Evolutionary conservation across 2,329 filamentous ascomycete species (phyloP).

Genomic region (Daldinia eschscholtzii): DNA sequence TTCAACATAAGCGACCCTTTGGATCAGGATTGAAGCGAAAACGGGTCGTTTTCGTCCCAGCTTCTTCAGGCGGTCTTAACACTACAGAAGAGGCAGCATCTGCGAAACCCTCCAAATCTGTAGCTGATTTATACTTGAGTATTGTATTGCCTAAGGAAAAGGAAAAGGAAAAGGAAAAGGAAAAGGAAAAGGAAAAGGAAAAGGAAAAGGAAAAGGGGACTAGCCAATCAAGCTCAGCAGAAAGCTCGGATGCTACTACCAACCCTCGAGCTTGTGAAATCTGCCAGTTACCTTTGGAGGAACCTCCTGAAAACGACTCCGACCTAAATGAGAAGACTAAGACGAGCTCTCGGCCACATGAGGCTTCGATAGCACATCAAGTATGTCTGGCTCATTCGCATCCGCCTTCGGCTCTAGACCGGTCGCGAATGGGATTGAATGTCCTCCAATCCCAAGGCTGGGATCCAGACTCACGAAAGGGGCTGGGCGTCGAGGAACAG

Average conservation of each 20-base stretch:
- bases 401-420: constrained; percentile 78
- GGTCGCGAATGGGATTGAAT: constrained; percentile 76
- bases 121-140: constrained; percentile 74
- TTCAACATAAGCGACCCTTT: constrained; percentile 67
- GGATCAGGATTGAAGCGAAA: constrained; percentile 68
- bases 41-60: constrained; percentile 69
- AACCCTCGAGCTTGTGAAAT: constrained; percentile 63
- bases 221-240: constrained; percentile 27
- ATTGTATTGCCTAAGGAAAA: constrained; percentile 70
- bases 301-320: constrained; percentile 56
- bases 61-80: constrained; percentile 56
- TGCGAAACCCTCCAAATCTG: constrained; percentile 49
- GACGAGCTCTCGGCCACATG: constrained; percentile 58
- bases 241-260: constrained; percentile 29
- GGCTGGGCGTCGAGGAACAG: constrained; percentile 77
- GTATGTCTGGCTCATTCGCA: constrained; percentile 76
- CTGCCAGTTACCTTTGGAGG: constrained; percentile 69
- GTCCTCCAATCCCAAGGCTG: constrained; percentile 77
- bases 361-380: constrained; percentile 77
- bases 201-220: constrained; percentile 54
- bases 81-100: constrained; percentile 45
- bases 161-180: too few species aligned
- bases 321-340: constrained; percentile 18
- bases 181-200: too few species aligned
- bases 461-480: constrained; percentile 78